Conservation (phyloP, 495 filamentous ascomycete genomes). For the Neurospora sp. region DNA sequence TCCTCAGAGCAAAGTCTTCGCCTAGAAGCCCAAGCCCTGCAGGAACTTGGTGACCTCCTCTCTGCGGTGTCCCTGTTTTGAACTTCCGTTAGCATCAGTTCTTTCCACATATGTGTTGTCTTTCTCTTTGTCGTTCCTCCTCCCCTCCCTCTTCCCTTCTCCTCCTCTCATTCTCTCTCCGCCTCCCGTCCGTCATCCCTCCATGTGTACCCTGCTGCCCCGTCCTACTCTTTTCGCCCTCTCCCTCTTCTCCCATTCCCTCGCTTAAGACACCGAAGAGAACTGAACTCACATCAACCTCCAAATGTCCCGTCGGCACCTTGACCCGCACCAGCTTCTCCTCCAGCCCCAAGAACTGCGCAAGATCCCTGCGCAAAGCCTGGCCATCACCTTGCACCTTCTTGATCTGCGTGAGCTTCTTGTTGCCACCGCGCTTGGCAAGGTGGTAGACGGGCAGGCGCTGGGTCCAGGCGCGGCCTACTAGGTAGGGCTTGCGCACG, state of each 20-base stretch:
- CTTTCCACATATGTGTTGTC: too few species aligned
- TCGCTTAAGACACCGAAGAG: background rate
- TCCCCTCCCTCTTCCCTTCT: background rate
- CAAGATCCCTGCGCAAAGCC: conserved; percentile 42
- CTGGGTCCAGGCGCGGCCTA: conserved; percentile 59
- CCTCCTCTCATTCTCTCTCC: background rate
- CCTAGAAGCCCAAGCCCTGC: background rate
- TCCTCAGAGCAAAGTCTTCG: too few species aligned
- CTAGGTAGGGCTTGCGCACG: conserved; percentile 48
- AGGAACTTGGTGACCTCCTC: conserved; percentile 4
- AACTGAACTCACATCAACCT: conserved; percentile 45
- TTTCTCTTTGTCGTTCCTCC: background rate
- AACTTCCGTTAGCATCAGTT: background rate
- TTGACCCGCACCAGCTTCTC: conserved; percentile 42
- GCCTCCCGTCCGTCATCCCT: too few species aligned
- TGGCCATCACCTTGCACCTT: conserved; percentile 64
- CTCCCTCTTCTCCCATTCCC: background rate
- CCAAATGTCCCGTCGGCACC: conserved; percentile 50
- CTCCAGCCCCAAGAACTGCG: conserved; percentile 32
- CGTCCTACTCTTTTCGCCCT: background rate
- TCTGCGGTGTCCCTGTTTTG: conserved; percentile 10
- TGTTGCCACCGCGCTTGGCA: conserved; percentile 66
- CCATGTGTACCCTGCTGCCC: too few species aligned
- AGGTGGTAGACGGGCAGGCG: conserved; percentile 73
- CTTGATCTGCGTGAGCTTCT: conserved; percentile 63